Conservation (phyloP, 208 protist species). For the Histomonas meleagridis region DNA sequence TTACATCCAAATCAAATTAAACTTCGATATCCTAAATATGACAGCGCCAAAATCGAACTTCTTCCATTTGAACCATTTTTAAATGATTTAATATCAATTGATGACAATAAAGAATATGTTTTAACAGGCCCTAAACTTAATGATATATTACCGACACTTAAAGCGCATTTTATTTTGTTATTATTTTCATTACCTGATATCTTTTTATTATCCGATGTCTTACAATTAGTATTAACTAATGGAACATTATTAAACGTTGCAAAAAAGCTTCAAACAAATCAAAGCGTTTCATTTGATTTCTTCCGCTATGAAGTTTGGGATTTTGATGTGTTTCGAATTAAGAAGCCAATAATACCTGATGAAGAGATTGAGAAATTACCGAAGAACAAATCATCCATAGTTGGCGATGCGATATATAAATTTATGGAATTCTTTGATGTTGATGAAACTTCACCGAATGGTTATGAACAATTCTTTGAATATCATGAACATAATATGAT, state of each 20-base stretch:
- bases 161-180: not conserved
- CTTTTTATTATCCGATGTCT: not conserved
- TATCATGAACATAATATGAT: not conserved
- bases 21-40: not conserved
- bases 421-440: not conserved
- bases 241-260: not conserved
- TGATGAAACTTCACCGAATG: not conserved
- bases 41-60: not conserved
- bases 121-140: not conserved
- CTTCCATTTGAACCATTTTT: not conserved
- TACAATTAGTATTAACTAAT: not conserved
- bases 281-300: not conserved
- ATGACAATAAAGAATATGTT: not conserved
- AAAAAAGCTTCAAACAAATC: not conserved
- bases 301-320: not conserved
- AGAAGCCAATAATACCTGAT: not conserved
- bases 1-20: not conserved
- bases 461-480: not conserved
- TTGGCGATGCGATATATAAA: not conserved
- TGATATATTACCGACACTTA: not conserved
- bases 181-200: not conserved
- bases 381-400: not conserved
- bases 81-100: not conserved
- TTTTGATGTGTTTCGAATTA: not conserved
- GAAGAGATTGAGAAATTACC: not conserved